Base-by-base conservation (phyloP, 2,329 filamentous ascomycete genomes). In the Verticillium longisporum region DNA sequence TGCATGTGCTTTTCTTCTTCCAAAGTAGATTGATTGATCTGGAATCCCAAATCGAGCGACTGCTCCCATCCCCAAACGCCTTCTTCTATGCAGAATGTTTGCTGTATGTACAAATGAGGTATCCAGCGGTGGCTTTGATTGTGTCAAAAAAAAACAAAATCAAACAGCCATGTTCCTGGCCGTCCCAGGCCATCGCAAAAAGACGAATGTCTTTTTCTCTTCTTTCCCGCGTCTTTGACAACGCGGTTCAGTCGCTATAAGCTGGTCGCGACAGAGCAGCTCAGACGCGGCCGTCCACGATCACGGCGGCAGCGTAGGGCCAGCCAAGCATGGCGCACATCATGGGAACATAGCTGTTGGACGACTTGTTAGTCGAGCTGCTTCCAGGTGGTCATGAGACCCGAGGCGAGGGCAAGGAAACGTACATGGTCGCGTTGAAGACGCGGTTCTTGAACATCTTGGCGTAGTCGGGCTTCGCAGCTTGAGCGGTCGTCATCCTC, bases 401-500 rank as follows among this genome's bases (percentile, higher is more conserved):
- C 34, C 10, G 34, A 18, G 18, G 3, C 26, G 41, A 41, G 10
- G 31, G 11, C 59, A 69, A 41, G 10, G 31, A 11, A 58, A 69
- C 75, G 65, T 75, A 79, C 76, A 78, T 63, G 7, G 66, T 64
- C 53, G 70, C 66, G 50, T 64, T 64, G 41, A 58, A 68, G 21
- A 72, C 66, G 5, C 71, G 63, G 59, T 59, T 64, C 67, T 71
- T 74, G 56, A 72, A 18, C 57, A 75, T 70, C 59, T 70, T 71
- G 61, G 69, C 70, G 69, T 74, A 79, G 70, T 78, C 76, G 32
- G 70, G 70, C 61, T 71, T 70, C 32, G 73, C 60, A 31, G 63
- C 63, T 38, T 61, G 62, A 15, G 71, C 58, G 13, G 65, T 61
- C 60, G 74, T 70, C 61, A 76, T 67, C 31, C 73, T 71, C 70